Conservation (phyloP, 1,284 basidiomycete genomes). For the Tetrapyrgos nigripes region DNA sequence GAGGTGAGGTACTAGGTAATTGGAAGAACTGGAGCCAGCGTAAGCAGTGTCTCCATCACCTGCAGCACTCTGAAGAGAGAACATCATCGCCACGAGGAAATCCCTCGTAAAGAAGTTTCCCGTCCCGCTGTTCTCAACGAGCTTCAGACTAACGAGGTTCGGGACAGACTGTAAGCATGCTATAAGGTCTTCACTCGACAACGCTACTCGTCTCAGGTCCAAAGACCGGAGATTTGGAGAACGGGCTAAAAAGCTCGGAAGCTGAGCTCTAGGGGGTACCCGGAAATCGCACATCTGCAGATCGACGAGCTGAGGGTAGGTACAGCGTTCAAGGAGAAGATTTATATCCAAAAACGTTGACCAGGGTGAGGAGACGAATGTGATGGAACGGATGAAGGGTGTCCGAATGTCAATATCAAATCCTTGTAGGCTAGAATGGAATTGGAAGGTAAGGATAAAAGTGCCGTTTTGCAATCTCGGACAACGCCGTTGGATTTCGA, state of each 20-base stretch:
- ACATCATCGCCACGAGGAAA: no score
- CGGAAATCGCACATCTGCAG: neutral
- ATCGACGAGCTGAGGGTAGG: neutral
- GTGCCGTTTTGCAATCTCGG: neutral
- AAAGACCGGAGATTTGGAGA: neutral
- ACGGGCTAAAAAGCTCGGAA: neutral
- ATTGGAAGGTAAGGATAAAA: neutral
- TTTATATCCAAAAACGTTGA: neutral
- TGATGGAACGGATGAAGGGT: neutral
- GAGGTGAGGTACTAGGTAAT: no score
- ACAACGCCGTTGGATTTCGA: slow-evolving; percentile 20
- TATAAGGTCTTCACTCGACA: neutral
- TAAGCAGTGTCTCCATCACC: no score
- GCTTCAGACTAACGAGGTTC: neutral
- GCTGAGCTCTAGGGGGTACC: neutral
- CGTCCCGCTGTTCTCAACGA: no score
- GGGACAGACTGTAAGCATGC: neutral
- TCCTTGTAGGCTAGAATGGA: neutral
- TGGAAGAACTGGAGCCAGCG: no score
- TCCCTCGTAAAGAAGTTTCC: no score
- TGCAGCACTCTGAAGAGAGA: no score
- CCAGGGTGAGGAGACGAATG: neutral
- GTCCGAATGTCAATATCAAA: neutral
- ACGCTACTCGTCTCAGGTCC: neutral
- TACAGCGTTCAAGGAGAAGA: neutral